Conservation (phyloP, 1,284 basidiomycete species). For the Cryptococcus floricola region DNA sequence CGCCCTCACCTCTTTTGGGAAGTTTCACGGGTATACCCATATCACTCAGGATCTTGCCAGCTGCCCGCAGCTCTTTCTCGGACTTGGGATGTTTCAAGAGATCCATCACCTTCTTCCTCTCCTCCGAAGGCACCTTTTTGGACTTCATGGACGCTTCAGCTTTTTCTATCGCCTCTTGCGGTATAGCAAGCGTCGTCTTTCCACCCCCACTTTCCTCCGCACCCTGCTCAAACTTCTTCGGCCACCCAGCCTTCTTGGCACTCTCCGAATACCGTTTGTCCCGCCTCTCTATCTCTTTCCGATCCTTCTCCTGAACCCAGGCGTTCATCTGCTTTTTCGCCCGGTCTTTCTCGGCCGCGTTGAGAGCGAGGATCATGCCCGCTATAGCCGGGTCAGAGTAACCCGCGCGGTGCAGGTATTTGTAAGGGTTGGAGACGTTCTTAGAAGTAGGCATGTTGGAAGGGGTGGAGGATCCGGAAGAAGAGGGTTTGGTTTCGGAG, state of each 20-base stretch:
- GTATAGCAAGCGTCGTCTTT: conserved; percentile 8
- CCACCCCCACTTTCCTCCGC: not conserved
- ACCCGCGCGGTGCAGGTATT: conserved; percentile 8
- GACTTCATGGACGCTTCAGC: conserved; percentile 4
- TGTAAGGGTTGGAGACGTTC: conserved; percentile 5
- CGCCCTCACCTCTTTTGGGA: not conserved
- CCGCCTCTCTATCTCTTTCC: conserved; percentile 6
- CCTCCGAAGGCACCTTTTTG: not conserved
- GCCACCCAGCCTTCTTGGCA: conserved; percentile 5
- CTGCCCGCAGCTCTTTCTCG: conserved; percentile 2
- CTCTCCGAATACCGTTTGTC: conserved; percentile 7
- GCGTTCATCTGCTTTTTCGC: conserved; percentile 8
- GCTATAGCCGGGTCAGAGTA: conserved; percentile 12
- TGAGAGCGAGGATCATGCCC: conserved; percentile 15
- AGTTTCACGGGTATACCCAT: conserved; percentile 5
- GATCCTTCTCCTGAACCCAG: conserved; percentile 14
- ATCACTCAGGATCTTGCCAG: not conserved
- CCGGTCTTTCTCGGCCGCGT: not conserved
- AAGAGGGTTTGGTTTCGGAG: not conserved
- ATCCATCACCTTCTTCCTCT: conserved; percentile 2
- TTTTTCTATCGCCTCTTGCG: conserved; percentile 4
- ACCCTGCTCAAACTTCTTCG: not conserved
- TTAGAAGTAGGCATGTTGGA: conserved; percentile 8
- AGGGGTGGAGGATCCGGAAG: not conserved
- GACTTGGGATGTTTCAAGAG: conserved; percentile 6